Base-by-base conservation (phyloP, 148 eudicot species). In the Euryodendron excelsum region DNA sequence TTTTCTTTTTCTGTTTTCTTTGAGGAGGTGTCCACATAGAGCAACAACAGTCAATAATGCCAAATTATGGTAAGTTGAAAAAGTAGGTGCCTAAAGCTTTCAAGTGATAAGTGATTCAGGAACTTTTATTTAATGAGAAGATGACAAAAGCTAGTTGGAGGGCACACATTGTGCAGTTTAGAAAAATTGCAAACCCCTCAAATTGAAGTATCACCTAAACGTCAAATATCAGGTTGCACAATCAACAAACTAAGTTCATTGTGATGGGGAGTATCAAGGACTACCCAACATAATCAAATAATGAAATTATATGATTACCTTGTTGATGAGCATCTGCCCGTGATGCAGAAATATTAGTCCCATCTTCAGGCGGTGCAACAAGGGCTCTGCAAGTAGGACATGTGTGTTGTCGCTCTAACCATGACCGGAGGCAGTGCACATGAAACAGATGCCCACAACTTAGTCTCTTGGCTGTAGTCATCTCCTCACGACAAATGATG, bases 401-500 rank as follows among this genome's bases (percentile, higher is more conserved):
- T 48, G 99, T 96, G 67, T 96, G 93, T 73, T 96, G 99, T 63
- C 98, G 82, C 77, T 96, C 99, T 87, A 96, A 85, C 99, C 99
- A 96, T 41, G 99, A 96, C 53, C 99, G 91, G 45, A 96, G 93
- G 83, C 99, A 96, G 81, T 96, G 99, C 69, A 96, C 94, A 76
- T 96, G 99, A 80, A 96, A 96, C 69, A 93, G 86, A 89, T 96
- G 99, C 39, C 99, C 98, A 81, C 98, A 96, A 52, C 86, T 84
- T 69, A 96, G 88, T 82, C 85, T 93, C 86, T 96, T 96, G 64
- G 99, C 99, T 4, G 90, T 90, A 27, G 91, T 90, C 99, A 96
- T 96, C 88, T 96, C 99, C 93, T 96, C 99, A 15, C 98, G 98
- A 85, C 99, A 96, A 75, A 93, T 96, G 39, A 96, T 96, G 88